Evolutionary conservation across 345 rosid genomes (phyloP).

Genomic region (Durio zibethinus): DNA sequence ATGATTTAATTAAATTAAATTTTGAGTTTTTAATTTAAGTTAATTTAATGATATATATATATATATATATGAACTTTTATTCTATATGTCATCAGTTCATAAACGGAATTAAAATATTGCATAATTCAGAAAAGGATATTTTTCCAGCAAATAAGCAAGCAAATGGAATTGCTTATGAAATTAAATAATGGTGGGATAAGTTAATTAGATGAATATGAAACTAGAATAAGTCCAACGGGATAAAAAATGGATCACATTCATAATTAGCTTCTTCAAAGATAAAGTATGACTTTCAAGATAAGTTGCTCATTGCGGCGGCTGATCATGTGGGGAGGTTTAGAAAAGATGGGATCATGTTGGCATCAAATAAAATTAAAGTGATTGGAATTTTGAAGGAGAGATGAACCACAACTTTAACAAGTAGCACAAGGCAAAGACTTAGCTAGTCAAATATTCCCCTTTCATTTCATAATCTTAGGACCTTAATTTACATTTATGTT

Average conservation of each 20-base stretch:
- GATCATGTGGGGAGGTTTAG: background rate
- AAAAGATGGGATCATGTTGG: background rate
- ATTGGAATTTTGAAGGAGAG: background rate
- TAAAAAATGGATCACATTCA: too few species aligned
- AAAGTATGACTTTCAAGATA: background rate
- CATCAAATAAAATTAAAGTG: conserved; percentile 9
- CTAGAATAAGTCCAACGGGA: background rate
- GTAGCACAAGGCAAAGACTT: background rate
- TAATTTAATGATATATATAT: too few species aligned
- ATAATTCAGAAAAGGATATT: too few species aligned
- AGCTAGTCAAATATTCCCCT: background rate
- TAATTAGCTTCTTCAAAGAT: too few species aligned
- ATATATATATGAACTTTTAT: too few species aligned
- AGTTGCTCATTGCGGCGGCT: background rate
- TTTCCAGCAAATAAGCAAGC: too few species aligned
- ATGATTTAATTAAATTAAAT: too few species aligned
- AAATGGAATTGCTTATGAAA: too few species aligned
- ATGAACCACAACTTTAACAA: background rate
- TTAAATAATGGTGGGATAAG: too few species aligned
- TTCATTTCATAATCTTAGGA: background rate
- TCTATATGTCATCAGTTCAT: too few species aligned
- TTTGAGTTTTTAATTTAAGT: too few species aligned
- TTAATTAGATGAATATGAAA: background rate
- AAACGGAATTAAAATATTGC: too few species aligned
- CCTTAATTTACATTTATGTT: background rate